Base-by-base conservation (phyloP, 176 grass and related monocot genomes). In the Oryza officinalis region DNA sequence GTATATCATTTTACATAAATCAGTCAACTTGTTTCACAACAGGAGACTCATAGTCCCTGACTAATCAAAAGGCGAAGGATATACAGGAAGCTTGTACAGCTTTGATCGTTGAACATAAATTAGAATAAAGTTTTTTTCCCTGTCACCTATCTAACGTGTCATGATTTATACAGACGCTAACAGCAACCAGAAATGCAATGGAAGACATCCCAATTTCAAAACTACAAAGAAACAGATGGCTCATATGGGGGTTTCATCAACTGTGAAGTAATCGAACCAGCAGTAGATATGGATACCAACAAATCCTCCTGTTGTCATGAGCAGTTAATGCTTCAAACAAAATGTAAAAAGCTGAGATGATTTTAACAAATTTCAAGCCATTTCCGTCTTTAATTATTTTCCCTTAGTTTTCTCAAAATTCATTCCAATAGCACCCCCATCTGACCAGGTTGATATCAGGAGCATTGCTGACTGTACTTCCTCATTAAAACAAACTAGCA, bases 31-130 rank as follows among this genome's bases (percentile, higher is more conserved):
- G 57, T 61, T 57, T 32, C 54, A 74, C 13, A 84, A 85, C 32
- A 50, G 27, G 63, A 78, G 1, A 12, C 65, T 54, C 32, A 35
- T 67, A 67, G 15, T 20, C 52, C 49, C 43, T 67, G 77, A 86
- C 45, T 67, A 32, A 28, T 67, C 44, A 66, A 49, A 33, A 4
- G 57, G n/a, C 22, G n/a, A 61, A 76, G 66, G 27, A 76, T 76
- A 87, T 81, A 81, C 78, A 81, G 44, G 27, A 67, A 41, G 49
- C 63, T 59, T 75, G 23, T 69, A 67, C 79, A 87, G 47, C 63
- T 67, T 67, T 35, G 46, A 61, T 72, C 44, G 63, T 63, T 2
- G 43, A 61, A 59, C 15, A 23, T 30, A 35, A 44, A 45, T 37
- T 33, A 75, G 31, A 63, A 81, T 26, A 13, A 75, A 61, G 57